phyloP scores from a whole-genome alignment of 108 stramenopile genomes.

The Asterionellopsis glacialis region DNA sequence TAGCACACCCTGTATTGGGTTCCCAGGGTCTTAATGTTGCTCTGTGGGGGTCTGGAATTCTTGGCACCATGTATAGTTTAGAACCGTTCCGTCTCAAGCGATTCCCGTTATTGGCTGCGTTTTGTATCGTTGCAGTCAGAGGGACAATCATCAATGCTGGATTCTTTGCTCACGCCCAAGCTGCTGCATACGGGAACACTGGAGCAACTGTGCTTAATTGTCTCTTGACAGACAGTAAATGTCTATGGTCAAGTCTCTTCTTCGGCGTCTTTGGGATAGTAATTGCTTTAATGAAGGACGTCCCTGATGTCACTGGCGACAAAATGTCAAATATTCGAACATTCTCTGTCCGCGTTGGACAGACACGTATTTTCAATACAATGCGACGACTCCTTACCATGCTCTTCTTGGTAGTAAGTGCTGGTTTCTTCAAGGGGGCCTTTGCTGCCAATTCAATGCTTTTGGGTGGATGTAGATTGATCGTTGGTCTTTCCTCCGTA shows the following conservation, averaged over 20 bases:
- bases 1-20: slow-evolving; percentile 45
- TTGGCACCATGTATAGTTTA: slow-evolving; percentile 88
- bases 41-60: slow-evolving; percentile 76
- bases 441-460: slow-evolving; percentile 15
- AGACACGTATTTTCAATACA: slow-evolving; percentile 44
- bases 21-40: slow-evolving; percentile 66
- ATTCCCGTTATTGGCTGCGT: slow-evolving; percentile 91
- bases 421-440: slow-evolving; percentile 32
- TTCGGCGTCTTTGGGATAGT: slow-evolving; percentile 87
- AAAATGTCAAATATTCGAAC: slow-evolving; percentile 64
- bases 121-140: slow-evolving; percentile 91
- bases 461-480: slow-evolving; percentile 34
- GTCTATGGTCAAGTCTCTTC: slow-evolving; percentile 65
- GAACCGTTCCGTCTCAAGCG: slow-evolving; percentile 88
- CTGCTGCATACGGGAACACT: slow-evolving; percentile 45
- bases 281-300: slow-evolving; percentile 88
- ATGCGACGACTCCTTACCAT: slow-evolving; percentile 42
- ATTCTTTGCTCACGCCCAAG: slow-evolving; percentile 75
- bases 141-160: slow-evolving; percentile 91
- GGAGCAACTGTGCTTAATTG: slow-evolving; percentile 41
- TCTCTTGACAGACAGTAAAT: slow-evolving; percentile 44
- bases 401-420: slow-evolving; percentile 32
- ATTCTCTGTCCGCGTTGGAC: slow-evolving; percentile 76
- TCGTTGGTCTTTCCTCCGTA: slow-evolving; percentile 57
- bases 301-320: slow-evolving; percentile 83